phyloP scores from a whole-genome alignment of 1,284 basidiomycete genomes.

The Irpex lacteus region DNA sequence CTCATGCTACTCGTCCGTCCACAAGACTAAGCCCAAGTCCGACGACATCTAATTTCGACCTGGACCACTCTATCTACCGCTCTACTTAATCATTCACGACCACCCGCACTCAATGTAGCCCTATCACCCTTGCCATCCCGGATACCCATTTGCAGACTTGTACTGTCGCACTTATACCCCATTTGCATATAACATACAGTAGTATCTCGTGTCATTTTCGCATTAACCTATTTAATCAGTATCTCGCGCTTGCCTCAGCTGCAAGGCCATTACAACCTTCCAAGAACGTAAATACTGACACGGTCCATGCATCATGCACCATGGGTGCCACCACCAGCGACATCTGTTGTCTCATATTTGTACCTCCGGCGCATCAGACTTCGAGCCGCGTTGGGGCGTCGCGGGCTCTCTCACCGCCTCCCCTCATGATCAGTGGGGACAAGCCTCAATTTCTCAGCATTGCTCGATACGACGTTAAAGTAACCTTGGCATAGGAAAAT shows the following conservation, averaged over 20 bases:
- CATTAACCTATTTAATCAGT: too few species aligned
- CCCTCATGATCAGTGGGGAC: too few species aligned
- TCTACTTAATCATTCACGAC: not conserved
- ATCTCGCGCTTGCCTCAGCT: too few species aligned
- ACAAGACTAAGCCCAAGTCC: not conserved
- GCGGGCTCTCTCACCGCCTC: not conserved
- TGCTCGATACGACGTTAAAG: not conserved
- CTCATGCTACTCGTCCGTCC: slow-evolving; percentile 2
- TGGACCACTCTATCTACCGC: not conserved
- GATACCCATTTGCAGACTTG: not conserved
- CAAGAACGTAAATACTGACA: too few species aligned
- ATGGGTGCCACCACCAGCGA: too few species aligned
- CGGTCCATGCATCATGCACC: too few species aligned
- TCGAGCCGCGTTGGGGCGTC: not conserved
- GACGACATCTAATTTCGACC: not conserved
- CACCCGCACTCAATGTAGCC: not conserved
- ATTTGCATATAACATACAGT: not conserved
- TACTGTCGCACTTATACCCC: not conserved
- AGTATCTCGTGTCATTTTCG: too few species aligned
- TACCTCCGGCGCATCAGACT: not conserved
- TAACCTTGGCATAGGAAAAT: too few species aligned
- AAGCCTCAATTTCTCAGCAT: not conserved
- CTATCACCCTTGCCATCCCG: not conserved
- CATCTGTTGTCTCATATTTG: too few species aligned
- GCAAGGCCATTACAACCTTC: too few species aligned